Conservation (phyloP, 495 filamentous ascomycete species). For the Daldinia loculata region DNA sequence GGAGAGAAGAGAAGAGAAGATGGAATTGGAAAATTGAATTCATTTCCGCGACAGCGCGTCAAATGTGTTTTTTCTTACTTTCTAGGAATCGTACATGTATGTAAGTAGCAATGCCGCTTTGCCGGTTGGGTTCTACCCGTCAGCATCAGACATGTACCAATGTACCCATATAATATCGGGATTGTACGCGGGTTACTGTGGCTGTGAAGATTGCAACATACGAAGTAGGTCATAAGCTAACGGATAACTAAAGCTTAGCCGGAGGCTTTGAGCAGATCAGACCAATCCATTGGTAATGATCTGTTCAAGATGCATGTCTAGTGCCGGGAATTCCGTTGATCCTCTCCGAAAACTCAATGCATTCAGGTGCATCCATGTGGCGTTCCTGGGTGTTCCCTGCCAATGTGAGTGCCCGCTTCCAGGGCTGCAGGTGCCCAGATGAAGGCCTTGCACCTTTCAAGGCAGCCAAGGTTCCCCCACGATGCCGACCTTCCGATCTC, state of each 20-base stretch:
- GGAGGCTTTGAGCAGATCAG: slow-evolving; percentile 5
- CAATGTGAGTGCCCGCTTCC: not conserved
- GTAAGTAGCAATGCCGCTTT: slow-evolving; percentile 25
- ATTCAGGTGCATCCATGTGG: not conserved
- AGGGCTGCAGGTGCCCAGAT: not conserved
- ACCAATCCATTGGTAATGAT: not conserved
- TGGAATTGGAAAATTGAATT: slow-evolving; percentile 1
- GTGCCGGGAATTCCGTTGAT: slow-evolving; percentile 11
- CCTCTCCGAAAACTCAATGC: slow-evolving; percentile 10
- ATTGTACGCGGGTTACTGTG: slow-evolving; percentile 7
- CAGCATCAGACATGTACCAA: not conserved
- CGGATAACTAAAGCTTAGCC: slow-evolving; percentile 20
- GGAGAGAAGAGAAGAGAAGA: slow-evolving; percentile 3
- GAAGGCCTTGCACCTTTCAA: not conserved
- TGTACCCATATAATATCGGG: not conserved
- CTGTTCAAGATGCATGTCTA: not conserved
- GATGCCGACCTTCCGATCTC: slow-evolving; percentile 19
- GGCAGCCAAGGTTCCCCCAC: not conserved
- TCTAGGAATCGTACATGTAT: not conserved
- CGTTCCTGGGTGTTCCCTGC: not conserved
- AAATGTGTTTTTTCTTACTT: slow-evolving; percentile 4
- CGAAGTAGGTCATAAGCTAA: slow-evolving; percentile 30
- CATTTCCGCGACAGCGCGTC: slow-evolving; percentile 3
- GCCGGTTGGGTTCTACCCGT: slow-evolving; percentile 22
- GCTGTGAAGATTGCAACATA: slow-evolving; percentile 27